Evolutionary conservation across 306 rosid species (phyloP).

Genomic region (Benincasa hispida): DNA sequence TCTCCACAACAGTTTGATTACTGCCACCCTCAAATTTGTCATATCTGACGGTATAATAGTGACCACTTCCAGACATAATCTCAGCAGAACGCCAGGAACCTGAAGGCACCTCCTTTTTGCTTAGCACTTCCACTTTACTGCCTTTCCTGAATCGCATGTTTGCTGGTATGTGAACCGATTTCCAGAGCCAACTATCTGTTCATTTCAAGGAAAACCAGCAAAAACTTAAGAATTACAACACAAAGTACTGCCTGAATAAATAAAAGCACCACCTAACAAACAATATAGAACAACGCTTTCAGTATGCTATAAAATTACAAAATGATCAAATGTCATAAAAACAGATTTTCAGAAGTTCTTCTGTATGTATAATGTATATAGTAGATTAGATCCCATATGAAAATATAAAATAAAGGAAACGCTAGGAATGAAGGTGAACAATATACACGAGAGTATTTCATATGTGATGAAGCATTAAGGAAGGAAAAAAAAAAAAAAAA

Average conservation of each 20-base stretch:
- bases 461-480: neutral
- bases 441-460: neutral
- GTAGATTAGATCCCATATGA: neutral
- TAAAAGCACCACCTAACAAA: neutral
- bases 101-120: constrained; percentile 62
- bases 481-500: neutral
- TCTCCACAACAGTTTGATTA: constrained; percentile 35
- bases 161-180: constrained; percentile 1
- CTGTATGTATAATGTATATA: neutral
- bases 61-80: constrained; percentile 65
- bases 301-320: neutral
- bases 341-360: neutral
- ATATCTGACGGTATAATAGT: constrained; percentile 52
- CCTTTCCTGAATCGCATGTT: constrained; percentile 79
- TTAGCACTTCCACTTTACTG: constrained; percentile 66
- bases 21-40: constrained; percentile 31
- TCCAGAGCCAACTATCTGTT: constrained; percentile 18
- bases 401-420: neutral
- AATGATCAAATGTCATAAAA: neutral
- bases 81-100: constrained; percentile 83
- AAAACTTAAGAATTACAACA: neutral
- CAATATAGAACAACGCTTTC: neutral
- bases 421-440: neutral
- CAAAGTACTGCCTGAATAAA: neutral
- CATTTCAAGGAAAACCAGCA: neutral